Evolutionary conservation across 2,329 filamentous ascomycete species (phyloP), one percentile per base, ranked within the genome.

Genomic region (Cladorrhinum sp.): DNA sequence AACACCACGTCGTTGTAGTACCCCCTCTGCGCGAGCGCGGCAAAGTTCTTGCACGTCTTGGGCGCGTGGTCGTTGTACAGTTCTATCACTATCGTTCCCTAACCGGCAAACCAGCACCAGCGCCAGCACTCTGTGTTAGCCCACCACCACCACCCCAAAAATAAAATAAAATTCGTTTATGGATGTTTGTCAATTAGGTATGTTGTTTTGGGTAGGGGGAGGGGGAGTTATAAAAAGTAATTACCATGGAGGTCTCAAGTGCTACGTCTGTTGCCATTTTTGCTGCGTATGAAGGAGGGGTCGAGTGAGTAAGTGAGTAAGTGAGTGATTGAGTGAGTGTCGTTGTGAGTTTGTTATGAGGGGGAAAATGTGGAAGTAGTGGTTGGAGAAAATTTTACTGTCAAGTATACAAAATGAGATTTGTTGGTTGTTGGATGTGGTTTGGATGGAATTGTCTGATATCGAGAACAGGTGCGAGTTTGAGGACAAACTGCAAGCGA

Each of bases 1-100:
- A 98, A 94, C 71, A 93, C 79, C 62, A 90, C 86, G 73, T 78
- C 80, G 78, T 95, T 86, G 84, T 96, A 99, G 84, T 97, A 98
- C 68, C 91, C 91, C 68, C 92, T 84, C 64, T 84, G 79, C 20
- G 87, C 86, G 57, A 98, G 90, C 3, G 89, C 90, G 24, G 82
- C 74, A 78, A 98, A 98, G 82, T 98, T 96, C 63, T 83, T 84
- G 83, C 91, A 96, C 23, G 92, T 93, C 74, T 88, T 91, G 42
- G 95, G 94, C 18, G 94, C 94, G 78, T 98, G 93, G 24, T 84
- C 75, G 55, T 84, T 89, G 85, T 98, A 98, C 62, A 99, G 90
- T 78, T 99, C 95, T 65, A 98, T 76, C 62, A 85, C 85, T 73
- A 99, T 89, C 51, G 84, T 83, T 74, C 95, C 92, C 92, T 96